Base-by-base conservation (phyloP, 2,329 filamentous ascomycete species). In the Sarocladium strictum region DNA sequence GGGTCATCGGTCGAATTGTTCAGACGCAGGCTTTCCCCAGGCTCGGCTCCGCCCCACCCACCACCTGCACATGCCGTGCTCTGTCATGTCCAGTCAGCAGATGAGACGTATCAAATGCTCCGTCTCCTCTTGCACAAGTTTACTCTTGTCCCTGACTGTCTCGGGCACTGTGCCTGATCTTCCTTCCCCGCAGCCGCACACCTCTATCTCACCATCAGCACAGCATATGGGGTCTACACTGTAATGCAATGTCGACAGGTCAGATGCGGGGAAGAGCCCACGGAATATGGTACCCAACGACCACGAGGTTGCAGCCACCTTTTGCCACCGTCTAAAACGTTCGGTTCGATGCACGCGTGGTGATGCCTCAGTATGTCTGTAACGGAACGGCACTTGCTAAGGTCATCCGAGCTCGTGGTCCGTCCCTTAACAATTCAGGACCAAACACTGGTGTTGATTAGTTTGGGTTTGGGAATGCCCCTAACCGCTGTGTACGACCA, bases 1-100 rank as follows among this genome's bases (percentile, higher is more conserved):
- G 40, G 43, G 23, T 29, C 43, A 47, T 47, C 43, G 43, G 43
- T 47, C 43, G 43, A 29, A 3, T 47, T 47, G 43, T n/a, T 47
- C 43, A 47, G 17, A 47, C 43, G 43, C 43, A 24, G 40, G 24
- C 47, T 51, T 51, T 51, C 47, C 47, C 47, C 47, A 51, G 47
- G 47, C 26, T 23, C 47, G 47, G 47, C 26, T 23, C 47, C 47
- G 21, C 26, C 27, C 47, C 47, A 51, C 27, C 47, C 47, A 51
- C 27, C 47, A 33, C 23, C 47, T 51, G 26, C 27, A 35, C 27
- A 21, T 51, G 47, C 47, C 47, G 47, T 51, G 47, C 47, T 51
- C 7, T 51, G 47, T 51, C 47, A 51, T 51, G 24, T 23, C 27
- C 26, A 33, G 47, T 51, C 47, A 51, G 47, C 47, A 51, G 17